phyloP scores from a whole-genome alignment of 768 basidiomycete genomes.

The Collybiopsis confluens region DNA sequence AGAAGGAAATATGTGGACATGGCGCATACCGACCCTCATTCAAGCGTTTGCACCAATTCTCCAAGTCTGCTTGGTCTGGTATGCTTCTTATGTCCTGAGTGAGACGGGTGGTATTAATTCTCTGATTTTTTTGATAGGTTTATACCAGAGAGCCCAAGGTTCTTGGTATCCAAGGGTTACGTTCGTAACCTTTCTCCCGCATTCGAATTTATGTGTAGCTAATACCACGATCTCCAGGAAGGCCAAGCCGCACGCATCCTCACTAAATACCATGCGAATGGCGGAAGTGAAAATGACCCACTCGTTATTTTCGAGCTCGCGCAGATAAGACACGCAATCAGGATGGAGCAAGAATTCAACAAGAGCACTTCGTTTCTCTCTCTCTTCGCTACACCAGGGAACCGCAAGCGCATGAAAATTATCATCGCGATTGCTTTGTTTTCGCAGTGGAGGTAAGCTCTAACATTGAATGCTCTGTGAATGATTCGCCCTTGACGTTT shows the following conservation, averaged over 20 bases:
- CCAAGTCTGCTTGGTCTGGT: slow-evolving; percentile 55
- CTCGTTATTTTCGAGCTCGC: slow-evolving; percentile 55
- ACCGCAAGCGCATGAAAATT: slow-evolving; percentile 62
- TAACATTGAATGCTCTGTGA: neutral
- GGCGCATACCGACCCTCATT: slow-evolving; percentile 62
- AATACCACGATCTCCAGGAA: slow-evolving; percentile 30
- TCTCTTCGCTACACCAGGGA: slow-evolving; percentile 60
- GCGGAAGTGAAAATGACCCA: slow-evolving; percentile 54
- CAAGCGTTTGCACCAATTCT: slow-evolving; percentile 56
- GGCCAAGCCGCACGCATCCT: slow-evolving; percentile 57
- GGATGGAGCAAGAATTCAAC: slow-evolving; percentile 54
- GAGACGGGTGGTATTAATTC: neutral
- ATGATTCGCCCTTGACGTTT: slow-evolving; percentile 3
- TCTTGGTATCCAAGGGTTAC: slow-evolving; percentile 56
- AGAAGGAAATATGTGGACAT: slow-evolving; percentile 46
- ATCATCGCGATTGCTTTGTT: slow-evolving; percentile 66
- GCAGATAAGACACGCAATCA: slow-evolving; percentile 66
- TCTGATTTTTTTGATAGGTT: slow-evolving; percentile 35
- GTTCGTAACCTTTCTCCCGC: slow-evolving; percentile 25
- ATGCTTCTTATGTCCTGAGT: too few relatives aligned
- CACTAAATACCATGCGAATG: slow-evolving; percentile 69
- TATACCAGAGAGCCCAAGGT: slow-evolving; percentile 66
- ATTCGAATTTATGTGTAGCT: neutral
- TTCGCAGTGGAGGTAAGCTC: slow-evolving; percentile 65
- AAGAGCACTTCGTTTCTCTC: slow-evolving; percentile 44